These are phyloP conservation scores for Lycium barbarum DNA, from an alignment of 257 asterid genomes.

Conservation along the genomic window DNA sequence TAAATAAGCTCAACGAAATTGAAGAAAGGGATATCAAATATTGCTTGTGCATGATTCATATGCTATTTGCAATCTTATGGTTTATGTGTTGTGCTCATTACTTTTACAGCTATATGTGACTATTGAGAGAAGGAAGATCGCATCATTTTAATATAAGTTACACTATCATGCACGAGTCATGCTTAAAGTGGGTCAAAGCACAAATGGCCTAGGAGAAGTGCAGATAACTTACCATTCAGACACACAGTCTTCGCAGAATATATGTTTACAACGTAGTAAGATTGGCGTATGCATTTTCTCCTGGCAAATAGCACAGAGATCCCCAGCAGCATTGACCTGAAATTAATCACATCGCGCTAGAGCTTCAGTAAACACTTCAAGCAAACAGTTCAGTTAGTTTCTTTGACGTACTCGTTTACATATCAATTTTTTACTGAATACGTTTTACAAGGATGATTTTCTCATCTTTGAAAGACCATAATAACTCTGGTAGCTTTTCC, in stretches of 20 bases:
- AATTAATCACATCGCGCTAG: constrained; percentile 28
- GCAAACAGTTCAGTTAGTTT: not conserved
- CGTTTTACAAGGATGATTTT: not conserved
- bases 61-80: constrained; percentile 1
- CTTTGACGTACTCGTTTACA: not conserved
- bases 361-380: constrained; percentile 11
- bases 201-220: constrained; percentile 23
- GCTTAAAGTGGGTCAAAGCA: constrained; percentile 8
- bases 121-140: not conserved
- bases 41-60: not conserved
- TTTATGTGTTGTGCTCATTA: not conserved
- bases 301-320: constrained; percentile 92
- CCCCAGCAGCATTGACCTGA: constrained; percentile 83
- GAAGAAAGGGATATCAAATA: constrained; percentile 4
- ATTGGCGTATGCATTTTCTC: constrained; percentile 87
- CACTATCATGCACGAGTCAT: not conserved
- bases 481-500: not conserved
- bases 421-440: not conserved
- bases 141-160: not conserved
- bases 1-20: not conserved
- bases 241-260: constrained; percentile 89
- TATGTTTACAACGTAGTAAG: constrained; percentile 80
- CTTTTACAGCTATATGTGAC: not conserved
- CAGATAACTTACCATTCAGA: constrained; percentile 74
- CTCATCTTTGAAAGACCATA: not conserved